phyloP scores from a whole-genome alignment of 2,329 filamentous ascomycete genomes.

The Hirsutella minnesotensis region DNA sequence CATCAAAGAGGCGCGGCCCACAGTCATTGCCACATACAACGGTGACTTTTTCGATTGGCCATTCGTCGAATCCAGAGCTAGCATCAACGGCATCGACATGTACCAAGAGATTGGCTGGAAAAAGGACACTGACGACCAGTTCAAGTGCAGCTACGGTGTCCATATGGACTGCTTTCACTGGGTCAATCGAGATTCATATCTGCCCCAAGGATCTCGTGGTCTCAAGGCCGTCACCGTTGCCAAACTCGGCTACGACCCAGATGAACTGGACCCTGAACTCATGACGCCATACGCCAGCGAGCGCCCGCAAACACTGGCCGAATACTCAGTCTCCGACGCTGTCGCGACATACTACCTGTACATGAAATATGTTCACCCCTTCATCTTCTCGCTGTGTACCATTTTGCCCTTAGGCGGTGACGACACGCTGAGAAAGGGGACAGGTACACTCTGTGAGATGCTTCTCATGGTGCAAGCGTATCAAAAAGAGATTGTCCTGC shows the following conservation, averaged over 20 bases:
- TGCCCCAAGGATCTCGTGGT: constrained; percentile 93
- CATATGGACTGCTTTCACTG: constrained; percentile 99
- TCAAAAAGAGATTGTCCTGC: constrained; percentile 78
- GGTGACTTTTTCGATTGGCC: constrained; percentile 99
- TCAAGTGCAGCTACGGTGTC: constrained; percentile 88
- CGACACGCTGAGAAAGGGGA: constrained; percentile 88
- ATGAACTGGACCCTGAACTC: constrained; percentile 91
- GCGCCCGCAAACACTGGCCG: constrained; percentile 83
- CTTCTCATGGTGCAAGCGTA: constrained; percentile 98
- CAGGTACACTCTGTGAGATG: constrained; percentile 98
- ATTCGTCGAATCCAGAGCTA: constrained; percentile 87
- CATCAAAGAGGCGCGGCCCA: constrained; percentile 87
- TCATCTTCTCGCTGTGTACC: constrained; percentile 96
- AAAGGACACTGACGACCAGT: constrained; percentile 92
- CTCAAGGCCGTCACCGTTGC: constrained; percentile 95
- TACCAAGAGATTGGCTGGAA: constrained; percentile 96
- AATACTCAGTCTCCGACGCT: constrained; percentile 98
- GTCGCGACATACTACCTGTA: constrained; percentile 98
- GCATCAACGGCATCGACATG: constrained; percentile 95
- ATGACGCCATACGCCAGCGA: constrained; percentile 92
- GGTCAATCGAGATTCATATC: constrained; percentile 97
- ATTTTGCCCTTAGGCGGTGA: constrained; percentile 90
- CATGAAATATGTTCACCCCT: constrained; percentile 99
- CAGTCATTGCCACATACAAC: constrained; percentile 99
- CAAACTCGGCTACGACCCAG: constrained; percentile 95